Evolutionary conservation across 805 yeast species (phyloP).

Genomic region (Schwanniomyces pseudopolymorphus): DNA sequence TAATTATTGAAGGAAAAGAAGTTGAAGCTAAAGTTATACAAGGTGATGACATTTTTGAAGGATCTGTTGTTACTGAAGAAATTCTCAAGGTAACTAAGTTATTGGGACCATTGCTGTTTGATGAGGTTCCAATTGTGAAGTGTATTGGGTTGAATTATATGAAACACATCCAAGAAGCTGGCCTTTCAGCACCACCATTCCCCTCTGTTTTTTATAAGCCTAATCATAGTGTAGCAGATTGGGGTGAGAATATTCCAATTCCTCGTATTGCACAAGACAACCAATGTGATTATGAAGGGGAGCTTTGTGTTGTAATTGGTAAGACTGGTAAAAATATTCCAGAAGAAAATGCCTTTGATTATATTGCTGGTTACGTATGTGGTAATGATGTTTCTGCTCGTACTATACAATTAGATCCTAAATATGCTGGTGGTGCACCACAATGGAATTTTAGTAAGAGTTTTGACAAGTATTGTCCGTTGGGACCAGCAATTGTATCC

Average conservation of each 20-base stretch:
- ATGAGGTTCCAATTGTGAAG: constrained; percentile 30
- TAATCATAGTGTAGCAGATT: constrained; percentile 43
- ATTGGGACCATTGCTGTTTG: constrained; percentile 9
- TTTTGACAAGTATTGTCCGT: constrained; percentile 58
- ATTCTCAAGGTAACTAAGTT: constrained; percentile 12
- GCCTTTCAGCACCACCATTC: constrained; percentile 42
- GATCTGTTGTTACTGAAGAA: constrained; percentile 35
- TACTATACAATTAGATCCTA: constrained; percentile 42
- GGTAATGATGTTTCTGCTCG: constrained; percentile 60
- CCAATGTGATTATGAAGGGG: constrained; percentile 54
- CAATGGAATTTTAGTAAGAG: constrained; percentile 54
- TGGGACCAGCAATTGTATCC: constrained; percentile 54
- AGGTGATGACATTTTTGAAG: constrained; percentile 49
- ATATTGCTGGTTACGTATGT: constrained; percentile 51
- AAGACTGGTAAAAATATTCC: constrained; percentile 44
- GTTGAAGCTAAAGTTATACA: constrained; percentile 40
- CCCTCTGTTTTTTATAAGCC: constrained; percentile 58
- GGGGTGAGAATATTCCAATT: constrained; percentile 42
- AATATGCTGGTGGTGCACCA: constrained; percentile 31
- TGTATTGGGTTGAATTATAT: constrained; percentile 54
- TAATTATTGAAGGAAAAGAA: constrained; percentile 26
- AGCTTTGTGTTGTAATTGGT: constrained; percentile 54
- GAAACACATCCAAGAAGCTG: constrained; percentile 41
- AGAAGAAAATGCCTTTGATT: constrained; percentile 42
- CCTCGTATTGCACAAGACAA: constrained; percentile 38